These are phyloP conservation scores for Cajanus cajan DNA, from an alignment of 306 rosid genomes.

Conservation along the genomic window DNA sequence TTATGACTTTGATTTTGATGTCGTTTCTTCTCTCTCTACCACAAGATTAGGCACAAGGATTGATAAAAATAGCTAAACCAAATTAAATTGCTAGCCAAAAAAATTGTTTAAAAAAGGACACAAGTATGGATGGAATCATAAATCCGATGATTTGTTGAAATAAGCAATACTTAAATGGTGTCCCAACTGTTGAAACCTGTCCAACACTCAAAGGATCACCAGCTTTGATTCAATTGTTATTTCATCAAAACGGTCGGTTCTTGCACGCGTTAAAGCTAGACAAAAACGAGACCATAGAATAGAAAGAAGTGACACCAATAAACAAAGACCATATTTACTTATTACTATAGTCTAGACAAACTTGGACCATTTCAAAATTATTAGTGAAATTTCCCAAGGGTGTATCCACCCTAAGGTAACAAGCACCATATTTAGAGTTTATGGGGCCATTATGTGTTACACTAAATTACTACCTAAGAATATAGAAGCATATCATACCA, in stretches of 20 bases:
- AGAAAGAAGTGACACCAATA: not conserved
- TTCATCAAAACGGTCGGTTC: not conserved
- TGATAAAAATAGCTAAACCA: not conserved
- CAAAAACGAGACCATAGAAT: not conserved
- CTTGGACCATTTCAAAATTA: slow-evolving; percentile 4
- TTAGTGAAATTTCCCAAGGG: slow-evolving; percentile 15
- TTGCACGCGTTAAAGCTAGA: not conserved
- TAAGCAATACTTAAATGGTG: not conserved
- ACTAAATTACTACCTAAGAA: not conserved
- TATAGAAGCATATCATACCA: slow-evolving; percentile 1
- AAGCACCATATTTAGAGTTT: not conserved
- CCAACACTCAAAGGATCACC: not conserved
- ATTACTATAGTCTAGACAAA: not conserved
- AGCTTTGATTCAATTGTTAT: not conserved
- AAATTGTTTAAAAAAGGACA: not conserved
- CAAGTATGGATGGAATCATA: not conserved
- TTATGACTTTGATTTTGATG: not conserved
- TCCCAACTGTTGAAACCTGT: not conserved
- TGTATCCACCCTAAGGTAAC: slow-evolving; percentile 10
- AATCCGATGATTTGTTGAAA: not conserved
- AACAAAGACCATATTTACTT: slow-evolving; percentile 6
- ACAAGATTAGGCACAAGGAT: not conserved
- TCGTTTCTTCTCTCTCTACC: not conserved
- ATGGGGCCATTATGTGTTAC: not conserved
- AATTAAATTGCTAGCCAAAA: not conserved